Evolutionary conservation across 1,139 yeast genomes (phyloP).

Genomic region (Protomyces inundatus): DNA sequence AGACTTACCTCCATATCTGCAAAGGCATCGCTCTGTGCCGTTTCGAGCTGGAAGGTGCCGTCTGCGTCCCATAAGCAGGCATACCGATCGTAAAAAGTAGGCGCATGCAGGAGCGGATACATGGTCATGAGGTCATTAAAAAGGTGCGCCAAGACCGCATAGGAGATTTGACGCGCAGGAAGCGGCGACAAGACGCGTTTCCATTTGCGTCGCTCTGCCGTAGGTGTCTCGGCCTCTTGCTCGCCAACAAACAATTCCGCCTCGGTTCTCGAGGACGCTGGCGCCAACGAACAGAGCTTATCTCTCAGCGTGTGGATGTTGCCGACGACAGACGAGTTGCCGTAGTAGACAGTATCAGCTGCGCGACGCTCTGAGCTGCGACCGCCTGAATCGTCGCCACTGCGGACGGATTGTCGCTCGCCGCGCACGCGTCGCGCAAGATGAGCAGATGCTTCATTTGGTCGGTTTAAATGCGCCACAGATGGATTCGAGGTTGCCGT

Average conservation of each 20-base stretch:
- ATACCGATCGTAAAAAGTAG: slow-evolving; percentile 14
- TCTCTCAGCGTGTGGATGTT: slow-evolving; percentile 1
- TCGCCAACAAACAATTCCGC: neutral
- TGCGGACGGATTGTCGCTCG: neutral
- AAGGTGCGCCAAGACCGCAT: neutral
- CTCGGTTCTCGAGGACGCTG: neutral
- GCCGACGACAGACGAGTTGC: slow-evolving; percentile 10
- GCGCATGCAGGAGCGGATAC: slow-evolving; percentile 21
- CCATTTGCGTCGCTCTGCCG: neutral
- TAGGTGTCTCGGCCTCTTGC: neutral
- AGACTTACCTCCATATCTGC: slow-evolving; percentile 7
- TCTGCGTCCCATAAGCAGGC: slow-evolving; percentile 2
- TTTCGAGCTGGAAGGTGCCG: neutral
- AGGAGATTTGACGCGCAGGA: neutral
- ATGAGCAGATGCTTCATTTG: neutral
- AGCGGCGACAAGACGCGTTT: neutral
- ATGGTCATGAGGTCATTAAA: slow-evolving; percentile 17
- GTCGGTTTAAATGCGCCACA: neutral
- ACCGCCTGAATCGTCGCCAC: neutral
- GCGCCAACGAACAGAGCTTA: slow-evolving; percentile 4
- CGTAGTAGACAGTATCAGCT: slow-evolving; percentile 2
- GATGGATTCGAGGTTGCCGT: no score
- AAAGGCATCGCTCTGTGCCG: slow-evolving; percentile 3
- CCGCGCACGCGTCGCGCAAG: neutral
- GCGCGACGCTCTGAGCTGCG: neutral